These are phyloP conservation scores for Coemansia sp. DNA, from an alignment of 192 early-diverging fungal species.

Conservation along the genomic window DNA sequence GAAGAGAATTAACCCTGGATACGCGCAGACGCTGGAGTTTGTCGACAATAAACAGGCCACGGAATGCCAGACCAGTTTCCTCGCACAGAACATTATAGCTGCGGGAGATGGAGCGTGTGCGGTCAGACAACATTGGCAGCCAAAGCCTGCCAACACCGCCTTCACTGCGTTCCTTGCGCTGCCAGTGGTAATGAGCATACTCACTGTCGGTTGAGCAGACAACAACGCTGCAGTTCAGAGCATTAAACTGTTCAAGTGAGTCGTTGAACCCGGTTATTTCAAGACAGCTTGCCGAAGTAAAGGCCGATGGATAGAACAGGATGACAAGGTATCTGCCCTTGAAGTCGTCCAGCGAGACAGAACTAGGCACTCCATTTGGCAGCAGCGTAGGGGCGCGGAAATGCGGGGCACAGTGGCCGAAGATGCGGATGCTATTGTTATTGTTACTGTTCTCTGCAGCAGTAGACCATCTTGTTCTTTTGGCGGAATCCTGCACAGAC, in stretches of 20 bases:
- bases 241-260: slow-evolving; percentile 67
- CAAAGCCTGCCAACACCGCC: slow-evolving; percentile 82
- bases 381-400: slow-evolving; percentile 17
- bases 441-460: background rate
- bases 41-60: slow-evolving; percentile 83
- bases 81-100: slow-evolving; percentile 77
- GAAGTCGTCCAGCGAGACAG: slow-evolving; percentile 7
- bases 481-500: background rate
- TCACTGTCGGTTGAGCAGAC: slow-evolving; percentile 69
- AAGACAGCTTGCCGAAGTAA: slow-evolving; percentile 76
- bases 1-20: slow-evolving; percentile 76
- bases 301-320: slow-evolving; percentile 87
- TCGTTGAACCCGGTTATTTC: slow-evolving; percentile 82
- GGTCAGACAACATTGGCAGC: slow-evolving; percentile 79
- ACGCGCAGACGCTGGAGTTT: slow-evolving; percentile 71
- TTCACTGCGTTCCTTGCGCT: slow-evolving; percentile 63
- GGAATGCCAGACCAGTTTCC: slow-evolving; percentile 69
- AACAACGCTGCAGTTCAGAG: slow-evolving; percentile 63
- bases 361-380: background rate
- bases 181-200: slow-evolving; percentile 82
- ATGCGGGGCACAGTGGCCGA: slow-evolving; percentile 9
- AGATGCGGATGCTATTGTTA: background rate
- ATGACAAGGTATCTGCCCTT: slow-evolving; percentile 61
- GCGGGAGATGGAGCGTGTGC: slow-evolving; percentile 65
- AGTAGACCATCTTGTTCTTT: background rate